A percentile compares a stretch with the other conserved stretches of the same genome.
These are phyloP conservation scores for Sporothrix brunneoviolacea DNA, from an alignment of 2,329 filamentous ascomycete genomes.

Conservation along the genomic window DNA sequence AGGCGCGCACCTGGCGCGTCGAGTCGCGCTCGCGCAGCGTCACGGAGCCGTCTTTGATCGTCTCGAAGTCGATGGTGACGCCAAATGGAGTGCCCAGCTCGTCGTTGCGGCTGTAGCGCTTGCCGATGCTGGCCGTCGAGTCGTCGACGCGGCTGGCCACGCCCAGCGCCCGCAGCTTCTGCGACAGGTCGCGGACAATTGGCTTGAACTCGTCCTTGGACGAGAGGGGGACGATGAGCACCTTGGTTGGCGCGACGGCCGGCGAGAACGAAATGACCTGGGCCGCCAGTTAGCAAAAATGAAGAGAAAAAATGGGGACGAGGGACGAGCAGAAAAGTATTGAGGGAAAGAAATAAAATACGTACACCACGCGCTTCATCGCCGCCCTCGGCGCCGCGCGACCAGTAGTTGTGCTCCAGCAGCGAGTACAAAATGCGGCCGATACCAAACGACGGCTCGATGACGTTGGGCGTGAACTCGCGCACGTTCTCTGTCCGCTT, in stretches of 20 bases:
- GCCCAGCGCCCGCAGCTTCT: slow-evolving; percentile 67
- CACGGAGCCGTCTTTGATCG: slow-evolving; percentile 75
- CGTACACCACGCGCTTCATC: slow-evolving; percentile 83
- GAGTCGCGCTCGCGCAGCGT: slow-evolving; percentile 88
- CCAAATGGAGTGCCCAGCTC: slow-evolving; percentile 92
- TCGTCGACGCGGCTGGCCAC: slow-evolving; percentile 84
- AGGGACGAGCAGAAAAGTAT: background rate
- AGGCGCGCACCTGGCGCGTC: slow-evolving; percentile 82
- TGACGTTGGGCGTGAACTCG: slow-evolving; percentile 92
- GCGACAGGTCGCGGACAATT: slow-evolving; percentile 64
- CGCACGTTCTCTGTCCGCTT: slow-evolving; percentile 76
- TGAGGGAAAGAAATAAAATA: slow-evolving; percentile 21
- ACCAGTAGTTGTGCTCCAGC: slow-evolving; percentile 95
- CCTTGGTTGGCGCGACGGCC: slow-evolving; percentile 85
- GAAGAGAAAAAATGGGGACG: background rate
- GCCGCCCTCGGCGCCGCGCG: slow-evolving; percentile 59
- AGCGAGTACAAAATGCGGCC: slow-evolving; percentile 88
- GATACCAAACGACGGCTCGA: slow-evolving; percentile 96
- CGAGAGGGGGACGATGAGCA: slow-evolving; percentile 84
- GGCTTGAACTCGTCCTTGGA: slow-evolving; percentile 74
- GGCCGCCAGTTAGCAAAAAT: no score
- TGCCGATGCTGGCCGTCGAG: slow-evolving; percentile 86
- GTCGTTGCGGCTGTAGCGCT: slow-evolving; percentile 90
- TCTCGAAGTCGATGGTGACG: slow-evolving; percentile 94
- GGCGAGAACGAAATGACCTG: slow-evolving; percentile 53